A percentile compares a stretch with the other conserved stretches of the same genome.
These are phyloP conservation scores for Alternaria postmessia DNA, from an alignment of 2,329 filamentous ascomycete genomes.

Conservation along the genomic window DNA sequence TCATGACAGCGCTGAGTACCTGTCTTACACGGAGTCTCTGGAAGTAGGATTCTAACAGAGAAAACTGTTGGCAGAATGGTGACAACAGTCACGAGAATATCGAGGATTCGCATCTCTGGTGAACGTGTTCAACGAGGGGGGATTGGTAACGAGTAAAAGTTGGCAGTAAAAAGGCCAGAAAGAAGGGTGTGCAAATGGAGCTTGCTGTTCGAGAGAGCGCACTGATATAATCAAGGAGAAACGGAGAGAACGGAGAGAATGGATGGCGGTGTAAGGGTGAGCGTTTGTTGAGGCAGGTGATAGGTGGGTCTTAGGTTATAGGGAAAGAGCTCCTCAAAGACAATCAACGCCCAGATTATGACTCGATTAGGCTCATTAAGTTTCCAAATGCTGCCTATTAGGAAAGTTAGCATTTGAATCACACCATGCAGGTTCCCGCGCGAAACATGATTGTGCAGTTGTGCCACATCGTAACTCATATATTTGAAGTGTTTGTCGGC, in stretches of 20 bases:
- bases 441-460: neutral
- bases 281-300: neutral
- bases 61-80: conserved; percentile 3
- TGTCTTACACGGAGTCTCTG: neutral
- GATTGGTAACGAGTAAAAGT: neutral
- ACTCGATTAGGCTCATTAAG: neutral
- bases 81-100: conserved; percentile 1
- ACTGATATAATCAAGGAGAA: neutral
- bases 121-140: neutral
- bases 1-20: neutral
- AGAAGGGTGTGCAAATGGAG: neutral
- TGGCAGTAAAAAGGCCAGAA: neutral
- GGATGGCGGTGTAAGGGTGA: neutral
- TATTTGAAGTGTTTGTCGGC: neutral
- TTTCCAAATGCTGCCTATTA: neutral
- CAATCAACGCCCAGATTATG: neutral
- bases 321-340: neutral
- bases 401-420: neutral
- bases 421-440: neutral
- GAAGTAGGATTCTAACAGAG: neutral
- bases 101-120: conserved; percentile 17
- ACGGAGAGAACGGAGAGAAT: neutral
- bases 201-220: neutral
- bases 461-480: neutral
- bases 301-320: neutral